Evolutionary conservation across 192 early-diverging fungal genomes (phyloP).

Genomic region (Coemansia sp.): DNA sequence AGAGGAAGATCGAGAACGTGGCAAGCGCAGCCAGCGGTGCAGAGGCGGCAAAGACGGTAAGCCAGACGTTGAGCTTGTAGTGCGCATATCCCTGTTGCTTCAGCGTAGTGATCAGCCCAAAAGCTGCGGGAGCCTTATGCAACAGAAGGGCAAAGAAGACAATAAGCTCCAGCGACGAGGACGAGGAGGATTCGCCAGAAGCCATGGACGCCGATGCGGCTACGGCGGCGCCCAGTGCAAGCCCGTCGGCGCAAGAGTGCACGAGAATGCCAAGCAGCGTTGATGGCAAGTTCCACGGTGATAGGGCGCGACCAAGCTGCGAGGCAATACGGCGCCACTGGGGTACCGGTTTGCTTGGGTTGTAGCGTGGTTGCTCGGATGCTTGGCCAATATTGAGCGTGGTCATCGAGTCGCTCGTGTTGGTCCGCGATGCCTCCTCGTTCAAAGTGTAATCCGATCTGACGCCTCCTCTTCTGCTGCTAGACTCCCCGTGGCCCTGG

Average conservation of each 20-base stretch:
- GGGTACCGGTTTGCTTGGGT: constrained; percentile 14
- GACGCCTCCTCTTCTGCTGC: neutral
- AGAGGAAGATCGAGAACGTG: constrained; percentile 48
- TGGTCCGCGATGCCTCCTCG: neutral
- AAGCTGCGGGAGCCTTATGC: constrained; percentile 94
- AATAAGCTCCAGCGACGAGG: constrained; percentile 64
- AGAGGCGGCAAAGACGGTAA: constrained; percentile 78
- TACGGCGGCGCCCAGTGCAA: constrained; percentile 89
- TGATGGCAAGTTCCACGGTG: constrained; percentile 54
- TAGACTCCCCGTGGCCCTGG: neutral
- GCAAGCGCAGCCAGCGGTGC: constrained; percentile 82
- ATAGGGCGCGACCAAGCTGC: constrained; percentile 24
- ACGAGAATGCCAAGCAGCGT: constrained; percentile 94
- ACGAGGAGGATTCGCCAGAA: constrained; percentile 15
- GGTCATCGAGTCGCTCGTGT: neutral
- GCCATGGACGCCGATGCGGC: constrained; percentile 48
- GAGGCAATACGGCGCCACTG: constrained; percentile 38
- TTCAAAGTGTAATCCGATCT: constrained; percentile 33
- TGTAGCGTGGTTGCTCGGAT: constrained; percentile 22
- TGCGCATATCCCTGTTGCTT: constrained; percentile 71
- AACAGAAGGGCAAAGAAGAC: constrained; percentile 95
- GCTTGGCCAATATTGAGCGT: constrained; percentile 13
- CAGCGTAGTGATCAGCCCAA: constrained; percentile 88
- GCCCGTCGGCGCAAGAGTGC: constrained; percentile 93
- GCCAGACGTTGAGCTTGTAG: constrained; percentile 69